Evolutionary conservation across 768 basidiomycete genomes (phyloP).

Genomic region (Gymnopilus dilepis): DNA sequence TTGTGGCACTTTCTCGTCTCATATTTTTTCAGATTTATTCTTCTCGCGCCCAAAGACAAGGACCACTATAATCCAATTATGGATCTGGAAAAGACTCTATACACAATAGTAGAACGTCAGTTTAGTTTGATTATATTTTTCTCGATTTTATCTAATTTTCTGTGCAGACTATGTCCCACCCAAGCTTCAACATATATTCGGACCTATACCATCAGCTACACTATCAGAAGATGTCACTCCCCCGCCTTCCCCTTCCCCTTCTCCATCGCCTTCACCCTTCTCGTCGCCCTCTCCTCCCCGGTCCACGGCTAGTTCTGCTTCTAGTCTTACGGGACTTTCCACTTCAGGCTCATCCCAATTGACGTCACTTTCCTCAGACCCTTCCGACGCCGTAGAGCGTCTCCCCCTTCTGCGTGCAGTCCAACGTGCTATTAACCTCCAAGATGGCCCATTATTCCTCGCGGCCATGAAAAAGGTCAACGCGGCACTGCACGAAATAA

Average conservation of each 20-base stretch:
- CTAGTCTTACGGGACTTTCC: conserved; percentile 32
- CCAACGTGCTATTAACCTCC: conserved; percentile 70
- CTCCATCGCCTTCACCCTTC: conserved; percentile 32
- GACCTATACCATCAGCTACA: conserved; percentile 60
- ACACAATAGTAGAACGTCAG: conserved; percentile 75
- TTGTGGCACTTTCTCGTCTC: too few relatives aligned
- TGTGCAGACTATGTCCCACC: conserved; percentile 68
- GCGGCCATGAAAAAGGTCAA: conserved; percentile 68
- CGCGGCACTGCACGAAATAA: conserved; percentile 61
- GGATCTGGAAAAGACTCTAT: conserved; percentile 73
- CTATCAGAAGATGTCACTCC: conserved; percentile 45
- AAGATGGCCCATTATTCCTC: conserved; percentile 76
- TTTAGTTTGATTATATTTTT: conserved; percentile 7
- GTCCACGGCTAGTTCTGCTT: conserved; percentile 32
- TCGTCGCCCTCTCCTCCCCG: conserved; percentile 25
- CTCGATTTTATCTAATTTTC: conserved; percentile 11
- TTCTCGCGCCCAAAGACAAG: conserved; percentile 81
- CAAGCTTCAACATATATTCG: conserved; percentile 68
- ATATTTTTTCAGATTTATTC: conserved; percentile 59
- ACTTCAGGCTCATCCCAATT: conserved; percentile 35
- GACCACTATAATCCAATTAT: conserved; percentile 89
- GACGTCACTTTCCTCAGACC: conserved; percentile 33
- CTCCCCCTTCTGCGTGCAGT: conserved; percentile 57
- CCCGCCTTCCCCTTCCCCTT: conserved; percentile 45
- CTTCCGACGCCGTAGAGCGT: conserved; percentile 29